These are phyloP conservation scores for Trapa incisa DNA, from an alignment of 345 rosid genomes.

Conservation along the genomic window DNA sequence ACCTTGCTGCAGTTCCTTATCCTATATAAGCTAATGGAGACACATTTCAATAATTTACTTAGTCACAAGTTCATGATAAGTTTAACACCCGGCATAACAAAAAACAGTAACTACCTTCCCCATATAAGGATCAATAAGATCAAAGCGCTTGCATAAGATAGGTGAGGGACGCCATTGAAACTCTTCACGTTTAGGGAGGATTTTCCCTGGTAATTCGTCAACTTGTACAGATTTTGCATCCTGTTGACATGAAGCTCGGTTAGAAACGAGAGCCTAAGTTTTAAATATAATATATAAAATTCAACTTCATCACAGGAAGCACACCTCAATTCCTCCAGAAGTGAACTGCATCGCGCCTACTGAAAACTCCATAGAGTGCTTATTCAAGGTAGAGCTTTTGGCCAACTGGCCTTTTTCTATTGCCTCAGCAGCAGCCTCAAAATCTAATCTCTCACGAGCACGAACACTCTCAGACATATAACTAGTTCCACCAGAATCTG, in stretches of 20 bases:
- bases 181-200: slow-evolving; percentile 76
- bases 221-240: slow-evolving; percentile 33
- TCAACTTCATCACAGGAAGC: not conserved
- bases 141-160: slow-evolving; percentile 92
- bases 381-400: slow-evolving; percentile 24
- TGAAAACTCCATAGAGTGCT: slow-evolving; percentile 33
- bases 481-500: slow-evolving; percentile 35
- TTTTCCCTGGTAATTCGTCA: slow-evolving; percentile 35
- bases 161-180: slow-evolving; percentile 88
- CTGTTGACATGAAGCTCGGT: slow-evolving; percentile 26
- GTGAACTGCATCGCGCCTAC: slow-evolving; percentile 59
- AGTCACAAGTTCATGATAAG: not conserved
- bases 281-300: slow-evolving; percentile 10
- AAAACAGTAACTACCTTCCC: slow-evolving; percentile 54
- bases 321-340: slow-evolving; percentile 70
- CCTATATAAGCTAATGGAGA: not conserved
- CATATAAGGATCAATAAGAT: slow-evolving; percentile 82
- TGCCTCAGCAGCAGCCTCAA: slow-evolving; percentile 94
- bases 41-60: not conserved
- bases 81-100: not conserved
- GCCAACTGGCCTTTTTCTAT: slow-evolving; percentile 56
- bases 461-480: slow-evolving; percentile 82
- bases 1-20: not conserved
- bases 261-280: slow-evolving; percentile 9
- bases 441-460: slow-evolving; percentile 88